Conservation (phyloP, 192 early-diverging fungal species). For the Coemansia sp. region DNA sequence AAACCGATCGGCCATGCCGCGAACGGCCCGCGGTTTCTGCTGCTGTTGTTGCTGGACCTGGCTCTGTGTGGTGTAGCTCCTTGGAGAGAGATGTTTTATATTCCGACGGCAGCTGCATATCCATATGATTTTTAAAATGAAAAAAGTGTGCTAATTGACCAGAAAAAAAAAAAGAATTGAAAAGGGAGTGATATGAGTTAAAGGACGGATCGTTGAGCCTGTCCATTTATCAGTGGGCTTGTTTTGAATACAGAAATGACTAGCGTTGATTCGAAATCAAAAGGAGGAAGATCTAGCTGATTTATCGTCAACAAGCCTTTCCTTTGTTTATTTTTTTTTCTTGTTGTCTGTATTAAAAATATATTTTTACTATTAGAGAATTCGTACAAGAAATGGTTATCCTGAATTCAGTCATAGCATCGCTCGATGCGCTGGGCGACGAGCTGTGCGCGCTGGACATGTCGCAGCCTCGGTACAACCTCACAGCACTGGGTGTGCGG, state of each 20-base stretch:
- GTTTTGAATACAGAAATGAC: no score
- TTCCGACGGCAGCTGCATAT: background rate
- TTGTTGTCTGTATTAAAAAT: no score
- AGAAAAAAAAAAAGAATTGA: no score
- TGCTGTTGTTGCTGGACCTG: background rate
- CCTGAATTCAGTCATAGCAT: slow-evolving; percentile 30
- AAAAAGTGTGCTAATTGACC: no score
- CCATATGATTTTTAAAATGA: background rate
- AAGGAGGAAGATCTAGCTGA: no score
- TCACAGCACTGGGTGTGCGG: slow-evolving; percentile 32
- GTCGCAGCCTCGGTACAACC: slow-evolving; percentile 43
- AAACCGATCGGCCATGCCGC: slow-evolving; percentile 65
- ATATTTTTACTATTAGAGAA: no score
- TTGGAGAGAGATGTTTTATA: background rate
- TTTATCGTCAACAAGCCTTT: no score
- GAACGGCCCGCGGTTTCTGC: slow-evolving; percentile 51
- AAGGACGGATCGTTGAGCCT: no score
- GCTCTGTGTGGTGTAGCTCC: background rate
- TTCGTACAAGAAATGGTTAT: slow-evolving; percentile 40
- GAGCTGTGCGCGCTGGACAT: slow-evolving; percentile 46
- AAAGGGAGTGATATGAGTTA: no score
- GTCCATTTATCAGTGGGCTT: no score
- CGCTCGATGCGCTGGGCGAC: slow-evolving; percentile 41
- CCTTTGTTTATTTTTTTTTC: no score
- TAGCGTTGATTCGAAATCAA: no score